These are phyloP conservation scores for Arthrobotrys sphaeroides DNA, from an alignment of 2,329 filamentous ascomycete species.

Conservation along the genomic window DNA sequence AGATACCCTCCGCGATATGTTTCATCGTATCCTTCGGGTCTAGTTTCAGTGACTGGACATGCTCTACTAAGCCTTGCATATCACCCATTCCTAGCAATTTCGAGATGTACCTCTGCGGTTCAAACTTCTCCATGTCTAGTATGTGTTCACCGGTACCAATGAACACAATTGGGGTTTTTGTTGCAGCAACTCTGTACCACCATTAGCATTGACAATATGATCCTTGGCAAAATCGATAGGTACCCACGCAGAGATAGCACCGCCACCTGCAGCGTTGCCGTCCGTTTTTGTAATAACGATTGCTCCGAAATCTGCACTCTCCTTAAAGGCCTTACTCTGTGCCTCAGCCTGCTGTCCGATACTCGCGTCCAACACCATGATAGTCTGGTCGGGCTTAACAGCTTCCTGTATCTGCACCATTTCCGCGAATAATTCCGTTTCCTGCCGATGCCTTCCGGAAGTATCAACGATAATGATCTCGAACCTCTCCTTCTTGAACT, in stretches of 20 bases:
- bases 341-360: slow-evolving; percentile 96
- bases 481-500: slow-evolving; percentile 98
- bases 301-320: slow-evolving; percentile 93
- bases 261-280: slow-evolving; percentile 92
- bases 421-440: slow-evolving; percentile 93
- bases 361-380: slow-evolving; percentile 96
- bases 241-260: slow-evolving; percentile 82
- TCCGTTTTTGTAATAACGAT: slow-evolving; percentile 99
- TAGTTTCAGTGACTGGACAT: slow-evolving; percentile 92
- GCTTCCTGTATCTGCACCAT: slow-evolving; percentile 97
- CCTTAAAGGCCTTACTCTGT: slow-evolving; percentile 96
- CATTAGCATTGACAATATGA: not conserved
- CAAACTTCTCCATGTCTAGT: slow-evolving; percentile 91
- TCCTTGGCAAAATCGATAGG: not conserved
- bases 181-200: slow-evolving; percentile 75
- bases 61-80: slow-evolving; percentile 92
- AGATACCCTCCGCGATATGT: slow-evolving; percentile 95
- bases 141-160: slow-evolving; percentile 98
- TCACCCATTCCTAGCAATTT: slow-evolving; percentile 98
- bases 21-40: slow-evolving; percentile 99
- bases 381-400: slow-evolving; percentile 91
- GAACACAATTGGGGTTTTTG: slow-evolving; percentile 95
- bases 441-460: slow-evolving; percentile 91
- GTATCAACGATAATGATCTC: slow-evolving; percentile 99
- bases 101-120: slow-evolving; percentile 89